Base-by-base conservation (phyloP, 257 asterid species). In the Salvia hispanica region DNA sequence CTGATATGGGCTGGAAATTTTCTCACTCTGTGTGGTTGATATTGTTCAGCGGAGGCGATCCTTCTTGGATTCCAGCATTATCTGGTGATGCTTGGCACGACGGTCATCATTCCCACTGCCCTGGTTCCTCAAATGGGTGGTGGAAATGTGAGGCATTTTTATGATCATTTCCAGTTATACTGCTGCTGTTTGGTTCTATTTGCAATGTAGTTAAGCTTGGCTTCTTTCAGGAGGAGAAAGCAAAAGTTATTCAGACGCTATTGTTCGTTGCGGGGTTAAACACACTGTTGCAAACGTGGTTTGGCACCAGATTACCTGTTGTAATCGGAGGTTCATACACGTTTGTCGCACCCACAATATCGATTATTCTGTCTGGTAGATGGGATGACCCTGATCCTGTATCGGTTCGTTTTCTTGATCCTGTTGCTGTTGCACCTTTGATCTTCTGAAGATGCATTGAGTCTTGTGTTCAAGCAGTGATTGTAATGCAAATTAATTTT, bases 51-150 rank as follows among this genome's bases (percentile, higher is more conserved):
- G 36, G 98, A 92, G 72, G 96, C 98, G 13, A 89, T 92, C 75
- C 95, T 92, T 70, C 95, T 89, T 43, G 98, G 96, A 12, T 92
- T 92, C 77, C 98, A 92, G 66, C 98, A 92, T 76, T 92, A 92
- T 75, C 76, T 92, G 59, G 98, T 92, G 72, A 89, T 89, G 98
- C 95, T 92, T 42, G 95, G 95, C 42, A 92, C 98, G 6, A 71
- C 95, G 8, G 96, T 89, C 74, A 84, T 92, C 78, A 92, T 92
- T 70, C 92, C 98, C 45, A 85, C 96, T 14, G 96, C 96, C 62
- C 82, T 92, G 25, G 98, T 92, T 77, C 96, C 96, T 58, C 98
- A 92, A 79, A 92, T 92, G 98, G 98, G 98, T 79, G 98, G 98
- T 40, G 95, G 95, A 87, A 87, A 92, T 74, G 98, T 89, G 81